A percentile compares a stretch with the other conserved stretches of the same genome.
phyloP scores from a whole-genome alignment of 306 rosid species.

The Casuarina equisetifolia region DNA sequence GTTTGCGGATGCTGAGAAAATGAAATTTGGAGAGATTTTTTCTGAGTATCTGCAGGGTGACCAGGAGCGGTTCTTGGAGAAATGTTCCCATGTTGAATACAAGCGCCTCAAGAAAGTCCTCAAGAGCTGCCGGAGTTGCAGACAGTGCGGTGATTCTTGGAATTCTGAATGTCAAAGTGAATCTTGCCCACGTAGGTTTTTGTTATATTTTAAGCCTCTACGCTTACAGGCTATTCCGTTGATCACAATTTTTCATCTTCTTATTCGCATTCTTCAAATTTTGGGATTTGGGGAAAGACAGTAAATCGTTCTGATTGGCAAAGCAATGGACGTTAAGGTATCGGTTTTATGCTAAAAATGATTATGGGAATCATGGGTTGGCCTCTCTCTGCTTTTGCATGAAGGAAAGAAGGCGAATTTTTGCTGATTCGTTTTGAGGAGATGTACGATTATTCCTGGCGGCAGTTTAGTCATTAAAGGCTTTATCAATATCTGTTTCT shows the following conservation, averaged over 20 bases:
- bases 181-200: conserved; percentile 60
- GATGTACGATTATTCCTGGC: background rate
- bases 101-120: conserved; percentile 76
- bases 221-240: background rate
- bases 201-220: background rate
- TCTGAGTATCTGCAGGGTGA: conserved; percentile 68
- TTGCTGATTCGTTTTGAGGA: background rate
- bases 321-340: background rate
- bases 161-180: conserved; percentile 54
- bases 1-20: conserved; percentile 8
- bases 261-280: background rate
- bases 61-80: conserved; percentile 47
- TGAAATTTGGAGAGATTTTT: conserved; percentile 79
- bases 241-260: background rate
- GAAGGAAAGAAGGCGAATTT: background rate
- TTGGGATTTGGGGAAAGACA: background rate
- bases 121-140: conserved; percentile 61
- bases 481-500: background rate
- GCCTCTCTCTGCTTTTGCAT: background rate
- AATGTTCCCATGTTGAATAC: conserved; percentile 72
- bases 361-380: background rate
- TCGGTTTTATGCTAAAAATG: background rate
- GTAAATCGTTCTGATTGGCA: background rate
- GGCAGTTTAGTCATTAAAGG: background rate
- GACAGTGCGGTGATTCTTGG: conserved; percentile 23